Evolutionary conservation across 139 green algal genomes (phyloP).

Genomic region (Picochlorum sp.): DNA sequence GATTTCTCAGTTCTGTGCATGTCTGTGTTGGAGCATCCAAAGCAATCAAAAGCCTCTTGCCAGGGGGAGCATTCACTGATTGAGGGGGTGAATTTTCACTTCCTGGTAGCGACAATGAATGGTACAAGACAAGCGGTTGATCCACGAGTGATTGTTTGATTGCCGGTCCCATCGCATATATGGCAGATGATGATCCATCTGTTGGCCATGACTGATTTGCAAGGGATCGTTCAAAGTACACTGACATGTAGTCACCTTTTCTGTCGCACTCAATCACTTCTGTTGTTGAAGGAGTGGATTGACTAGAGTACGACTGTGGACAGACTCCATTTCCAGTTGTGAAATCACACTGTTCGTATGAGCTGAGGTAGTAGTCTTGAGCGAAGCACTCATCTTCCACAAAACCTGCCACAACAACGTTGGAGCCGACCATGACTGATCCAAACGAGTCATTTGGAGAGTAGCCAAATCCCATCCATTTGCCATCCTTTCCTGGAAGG

Average conservation of each 20-base stretch:
- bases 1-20: neutral
- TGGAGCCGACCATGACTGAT: slow-evolving; percentile 5
- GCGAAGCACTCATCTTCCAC: slow-evolving; percentile 17
- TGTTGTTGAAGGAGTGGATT: neutral
- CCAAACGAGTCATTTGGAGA: neutral
- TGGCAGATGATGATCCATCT: slow-evolving; percentile 5
- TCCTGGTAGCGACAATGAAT: slow-evolving; percentile 10
- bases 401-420: slow-evolving; percentile 14
- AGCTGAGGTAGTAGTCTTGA: slow-evolving; percentile 13
- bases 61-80: neutral
- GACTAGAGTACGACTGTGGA: neutral
- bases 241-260: neutral
- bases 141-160: slow-evolving; percentile 9
- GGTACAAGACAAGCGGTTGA: slow-evolving; percentile 13
- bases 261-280: slow-evolving; percentile 1
- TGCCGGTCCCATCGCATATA: slow-evolving; percentile 20
- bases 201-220: slow-evolving; percentile 6
- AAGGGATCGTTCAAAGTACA: slow-evolving; percentile 10
- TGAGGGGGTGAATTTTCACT: neutral
- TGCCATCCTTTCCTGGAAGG: slow-evolving; percentile 8
- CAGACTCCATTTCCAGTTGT: neutral
- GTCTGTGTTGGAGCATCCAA: neutral
- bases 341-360: slow-evolving; percentile 8
- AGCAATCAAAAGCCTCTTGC: neutral
- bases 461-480: slow-evolving; percentile 22